Base-by-base conservation (phyloP, 768 basidiomycete genomes). In the Lepiota subincarnata region DNA sequence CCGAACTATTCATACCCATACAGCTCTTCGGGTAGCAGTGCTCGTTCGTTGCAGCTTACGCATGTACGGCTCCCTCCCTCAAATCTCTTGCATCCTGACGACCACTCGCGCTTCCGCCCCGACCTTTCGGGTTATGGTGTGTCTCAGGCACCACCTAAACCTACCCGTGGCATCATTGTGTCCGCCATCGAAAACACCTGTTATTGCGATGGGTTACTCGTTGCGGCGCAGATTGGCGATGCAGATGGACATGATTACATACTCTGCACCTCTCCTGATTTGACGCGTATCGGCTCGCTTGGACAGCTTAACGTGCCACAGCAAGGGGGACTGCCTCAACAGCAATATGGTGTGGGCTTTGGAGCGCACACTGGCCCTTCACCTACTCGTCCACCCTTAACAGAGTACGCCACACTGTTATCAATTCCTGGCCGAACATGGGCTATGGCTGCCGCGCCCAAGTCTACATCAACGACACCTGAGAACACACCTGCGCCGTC, bases 381-480 rank as follows among this genome's bases (percentile, higher is more conserved):
- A 13, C 62, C 77, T 41, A 71, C 63, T 47, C 70, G 87, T 18
- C 81, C 84, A 2, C 83, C 84, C 10, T 71, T 93, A 42, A 83
- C 83, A 8, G 93, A 96, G 60, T 81, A 89, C 55, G 87, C 90
- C 1, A 82, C 83, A 4, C 63, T 92, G 20, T 69, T 94, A n/a
- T 74, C 85, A 10, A 84, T 95, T 52, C 84, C 86, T 12, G 93
- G 93, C 1, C 73, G 84, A 58, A 90, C 90, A 6, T 93, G 91
- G 89, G 87, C 85, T 20, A 85, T 92, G 73, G 85, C 86, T 3
- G 72, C 79, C 16, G 74, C 86, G 35, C 72, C 74, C 2, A 71
- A 66, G 20, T 58, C 57, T 16, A 53, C 60, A 3, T 41, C 64
- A 5, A 50, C 63, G 34, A 64, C 62, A 37, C 73, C 68, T 45